Conservation (phyloP, 2,329 filamentous ascomycete genomes). For the Bipolaris cookei region DNA sequence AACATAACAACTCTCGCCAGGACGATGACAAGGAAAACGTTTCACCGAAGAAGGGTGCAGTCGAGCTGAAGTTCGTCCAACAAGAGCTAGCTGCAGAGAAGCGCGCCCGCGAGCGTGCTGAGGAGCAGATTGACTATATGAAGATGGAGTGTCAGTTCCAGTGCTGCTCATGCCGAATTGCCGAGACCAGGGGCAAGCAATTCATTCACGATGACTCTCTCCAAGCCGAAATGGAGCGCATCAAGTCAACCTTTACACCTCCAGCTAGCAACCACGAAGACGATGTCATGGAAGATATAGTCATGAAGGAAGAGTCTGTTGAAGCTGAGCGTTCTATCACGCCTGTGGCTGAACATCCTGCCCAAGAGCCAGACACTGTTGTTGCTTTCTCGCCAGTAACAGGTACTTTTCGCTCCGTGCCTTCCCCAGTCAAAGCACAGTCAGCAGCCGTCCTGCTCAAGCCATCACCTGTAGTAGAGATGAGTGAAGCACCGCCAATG, state of each 20-base stretch:
- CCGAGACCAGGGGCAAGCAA: slow-evolving; percentile 47
- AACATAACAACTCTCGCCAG: slow-evolving; percentile 52
- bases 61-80: slow-evolving; percentile 57
- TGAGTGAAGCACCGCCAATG: slow-evolving; percentile 31
- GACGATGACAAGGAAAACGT: slow-evolving; percentile 57
- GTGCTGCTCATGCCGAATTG: slow-evolving; percentile 65
- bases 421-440: slow-evolving; percentile 39
- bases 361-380: slow-evolving; percentile 25
- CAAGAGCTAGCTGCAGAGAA: slow-evolving; percentile 60
- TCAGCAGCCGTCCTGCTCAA: slow-evolving; percentile 19
- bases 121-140: slow-evolving; percentile 77
- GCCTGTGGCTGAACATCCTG: slow-evolving; percentile 18
- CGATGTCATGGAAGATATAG: slow-evolving; percentile 43
- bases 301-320: slow-evolving; percentile 30
- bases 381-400: slow-evolving; percentile 48
- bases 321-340: slow-evolving; percentile 30
- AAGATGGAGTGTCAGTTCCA: slow-evolving; percentile 75
- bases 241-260: slow-evolving; percentile 63
- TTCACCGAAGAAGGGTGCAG: slow-evolving; percentile 51
- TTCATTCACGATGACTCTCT: slow-evolving; percentile 49
- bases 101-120: slow-evolving; percentile 69
- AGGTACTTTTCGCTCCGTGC: slow-evolving; percentile 46
- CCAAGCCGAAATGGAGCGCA: slow-evolving; percentile 45
- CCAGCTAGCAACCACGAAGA: slow-evolving; percentile 67
- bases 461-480: slow-evolving; percentile 28